Conservation (phyloP, 2,329 filamentous ascomycete genomes). For the Colletotrichum euphorbiae region DNA sequence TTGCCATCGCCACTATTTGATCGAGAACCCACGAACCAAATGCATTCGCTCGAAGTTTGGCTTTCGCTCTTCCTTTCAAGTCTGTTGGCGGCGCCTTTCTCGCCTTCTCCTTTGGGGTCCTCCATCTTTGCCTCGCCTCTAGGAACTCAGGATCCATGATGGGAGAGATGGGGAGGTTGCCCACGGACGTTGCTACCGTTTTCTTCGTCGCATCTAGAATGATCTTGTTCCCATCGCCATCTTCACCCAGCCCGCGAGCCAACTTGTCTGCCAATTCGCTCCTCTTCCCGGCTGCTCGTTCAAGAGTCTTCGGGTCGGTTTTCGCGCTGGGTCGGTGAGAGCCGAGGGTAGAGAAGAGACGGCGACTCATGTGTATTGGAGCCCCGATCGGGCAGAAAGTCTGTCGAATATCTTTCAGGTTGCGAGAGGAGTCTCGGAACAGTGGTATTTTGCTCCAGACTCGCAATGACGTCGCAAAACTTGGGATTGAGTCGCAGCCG, state of each 20-base stretch:
- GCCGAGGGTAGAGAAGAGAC: neutral
- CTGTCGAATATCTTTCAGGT: too few species aligned
- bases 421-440: neutral
- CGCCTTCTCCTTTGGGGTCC: constrained; percentile 51
- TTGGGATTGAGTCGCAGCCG: neutral
- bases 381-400: neutral
- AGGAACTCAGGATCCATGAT: constrained; percentile 64
- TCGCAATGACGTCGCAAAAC: constrained; percentile 6
- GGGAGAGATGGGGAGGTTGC: constrained; percentile 65
- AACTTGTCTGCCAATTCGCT: constrained; percentile 42
- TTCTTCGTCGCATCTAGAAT: constrained; percentile 55
- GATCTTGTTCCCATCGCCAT: constrained; percentile 46
- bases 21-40: constrained; percentile 61
- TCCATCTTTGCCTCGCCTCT: constrained; percentile 56
- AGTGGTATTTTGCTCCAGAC: neutral
- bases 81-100: constrained; percentile 14
- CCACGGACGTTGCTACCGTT: constrained; percentile 58
- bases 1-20: neutral
- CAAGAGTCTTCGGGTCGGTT: neutral
- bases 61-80: constrained; percentile 62
- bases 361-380: neutral
- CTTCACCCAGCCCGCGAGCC: constrained; percentile 48
- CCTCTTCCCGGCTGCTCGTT: neutral
- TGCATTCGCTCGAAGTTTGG: constrained; percentile 69
- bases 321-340: neutral